Base-by-base conservation (phyloP, 2,329 filamentous ascomycete genomes). In the Ophiostoma ips region DNA sequence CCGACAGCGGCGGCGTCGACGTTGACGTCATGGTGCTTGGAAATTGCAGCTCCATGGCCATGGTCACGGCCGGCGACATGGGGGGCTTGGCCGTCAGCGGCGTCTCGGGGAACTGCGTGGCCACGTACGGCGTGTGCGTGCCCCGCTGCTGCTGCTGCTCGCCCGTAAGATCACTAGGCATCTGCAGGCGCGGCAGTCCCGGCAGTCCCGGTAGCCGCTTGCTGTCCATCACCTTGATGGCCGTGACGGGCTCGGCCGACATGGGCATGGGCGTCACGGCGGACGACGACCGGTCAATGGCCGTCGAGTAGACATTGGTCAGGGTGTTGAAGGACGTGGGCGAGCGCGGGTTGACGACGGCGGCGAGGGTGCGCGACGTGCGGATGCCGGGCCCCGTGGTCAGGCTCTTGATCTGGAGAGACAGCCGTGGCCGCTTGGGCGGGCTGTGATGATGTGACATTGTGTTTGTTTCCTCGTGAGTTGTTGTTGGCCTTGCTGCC, bases 241-340 rank as follows among this genome's bases (percentile, higher is more conserved):
- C 70, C 1, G 52, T 53, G 15, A 49, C 2, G 4, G 50, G 49
- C 13, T 49, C 50, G n/a, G 48, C 41, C 10, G 50, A 35, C 33
- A 35, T 33, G 2, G 70, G 68, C 34, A 66, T 58, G 3, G 75
- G 71, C 1, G 75, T 72, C 28, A 74, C 71, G 1, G 75, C 71
- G 18, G n/a, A n/a, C 24, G 24, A 28, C 24, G 75, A 72, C 53
- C 76, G 72, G 62, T 79, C 77, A 49, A 82, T 79, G 53, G 77
- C 75, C 3, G 74, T 76, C 24, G 75, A 72, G 58, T 82, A 82
- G 53, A 77, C 73, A 63, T 82, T 82, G 49, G 77, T 79, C 36
- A 82, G 69, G 2, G 79, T 82, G 63, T 82, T 82, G 65, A 81
- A 80, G 19, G 76, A 68, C 1, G 79, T 82, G 3, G 77, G 76